phyloP scores from a whole-genome alignment of 2,329 filamentous ascomycete genomes.

The Botrytis pseudocinerea region DNA sequence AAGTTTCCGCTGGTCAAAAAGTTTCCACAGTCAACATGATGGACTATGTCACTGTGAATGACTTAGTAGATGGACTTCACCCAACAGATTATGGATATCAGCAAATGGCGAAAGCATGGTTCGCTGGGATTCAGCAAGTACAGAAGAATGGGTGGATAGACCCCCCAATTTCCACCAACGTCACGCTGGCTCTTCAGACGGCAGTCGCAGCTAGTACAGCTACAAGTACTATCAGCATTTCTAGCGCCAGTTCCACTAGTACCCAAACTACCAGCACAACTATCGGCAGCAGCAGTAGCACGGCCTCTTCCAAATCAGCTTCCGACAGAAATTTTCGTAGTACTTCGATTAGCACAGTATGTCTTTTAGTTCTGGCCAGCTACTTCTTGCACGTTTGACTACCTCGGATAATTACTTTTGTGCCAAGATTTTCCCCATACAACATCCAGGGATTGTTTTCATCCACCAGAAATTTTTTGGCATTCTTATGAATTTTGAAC shows the following conservation, averaged over 20 bases:
- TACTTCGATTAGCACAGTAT: neutral
- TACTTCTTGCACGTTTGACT: neutral
- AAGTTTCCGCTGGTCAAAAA: slow-evolving; percentile 21
- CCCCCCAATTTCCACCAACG: neutral
- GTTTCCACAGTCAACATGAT: slow-evolving; percentile 27
- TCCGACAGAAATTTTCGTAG: neutral
- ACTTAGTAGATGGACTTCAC: slow-evolving; percentile 29
- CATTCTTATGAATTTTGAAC: neutral
- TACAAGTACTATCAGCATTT: neutral
- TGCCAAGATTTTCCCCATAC: fast-evolving
- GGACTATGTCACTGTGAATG: slow-evolving; percentile 19
- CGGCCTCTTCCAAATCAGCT: neutral
- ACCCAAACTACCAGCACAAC: neutral
- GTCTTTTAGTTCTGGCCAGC: neutral
- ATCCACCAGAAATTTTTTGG: neutral
- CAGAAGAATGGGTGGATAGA: slow-evolving; percentile 19
- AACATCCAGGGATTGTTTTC: neutral
- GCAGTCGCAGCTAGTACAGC: neutral
- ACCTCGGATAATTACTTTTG: neutral
- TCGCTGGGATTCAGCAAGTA: slow-evolving; percentile 21
- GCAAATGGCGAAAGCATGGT: slow-evolving; percentile 29
- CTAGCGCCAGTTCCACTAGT: neutral
- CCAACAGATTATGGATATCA: slow-evolving; percentile 31
- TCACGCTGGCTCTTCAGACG: neutral
- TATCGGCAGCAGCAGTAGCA: neutral